Evolutionary conservation across 176 grass and related monocot species (phyloP), one percentile per base, ranked within the genome.

Genomic region (Triticum urartu): DNA sequence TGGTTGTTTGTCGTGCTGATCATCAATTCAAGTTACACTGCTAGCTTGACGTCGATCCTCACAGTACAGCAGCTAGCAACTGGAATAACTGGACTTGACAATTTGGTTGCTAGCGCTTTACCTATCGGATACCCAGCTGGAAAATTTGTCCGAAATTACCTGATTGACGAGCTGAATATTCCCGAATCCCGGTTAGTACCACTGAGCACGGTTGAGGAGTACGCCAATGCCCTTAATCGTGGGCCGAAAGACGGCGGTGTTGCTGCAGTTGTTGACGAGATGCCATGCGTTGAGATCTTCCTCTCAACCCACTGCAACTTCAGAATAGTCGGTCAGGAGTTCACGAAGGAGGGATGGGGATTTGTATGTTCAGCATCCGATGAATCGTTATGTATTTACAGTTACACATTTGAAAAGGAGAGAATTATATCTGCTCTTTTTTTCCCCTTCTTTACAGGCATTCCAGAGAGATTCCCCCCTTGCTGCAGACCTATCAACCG

Each of bases 391-490:
- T 71, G 1, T 50, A 13, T 69, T 61, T 54, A 54, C 26, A 54
- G 22, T 70, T 81, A 14, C 28, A 20, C 11, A 50, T 22, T 24
- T 50, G 5, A 50, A 58, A 68, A 34, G 3, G 5, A 47, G 56
- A 84, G 21, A 17, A 26, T 40, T 81, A 72, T 64, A 33, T 38
- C 50, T 77, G 15, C 11, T 82, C 26, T 10, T 64, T 65, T 86
- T 75, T 81, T 62, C 65, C 64, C 65, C 64, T 33, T 12, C 56
- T 65, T 80, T 78, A 15, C 79, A 98, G 96, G 88, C 96, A 54
- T 98, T 98, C 83, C 96, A 93, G 77, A 95, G 90, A 85, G 96
- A 98, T 78, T 95, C 96, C 35, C 90, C 93, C 25, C 87, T 98
- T 32, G 90, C 93, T 67, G 75, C 86, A 25, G 96, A 98, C 68